These are phyloP conservation scores for Sclerospora graminicola DNA, from an alignment of 352 stramenopile species.

Conservation along the genomic window DNA sequence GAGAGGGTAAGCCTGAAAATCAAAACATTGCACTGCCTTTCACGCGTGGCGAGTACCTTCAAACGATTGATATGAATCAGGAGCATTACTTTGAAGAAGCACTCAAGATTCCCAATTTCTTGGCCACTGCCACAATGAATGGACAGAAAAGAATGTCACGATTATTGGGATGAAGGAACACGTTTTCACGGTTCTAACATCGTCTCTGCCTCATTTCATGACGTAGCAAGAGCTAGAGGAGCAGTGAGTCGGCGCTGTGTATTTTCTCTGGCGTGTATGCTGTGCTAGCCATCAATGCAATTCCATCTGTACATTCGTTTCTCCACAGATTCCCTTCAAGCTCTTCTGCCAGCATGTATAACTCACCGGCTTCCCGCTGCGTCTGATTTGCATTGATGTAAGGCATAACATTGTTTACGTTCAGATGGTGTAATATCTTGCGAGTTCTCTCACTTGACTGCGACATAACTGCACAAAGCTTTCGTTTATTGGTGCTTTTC, in stretches of 20 bases:
- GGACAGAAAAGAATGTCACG: no score
- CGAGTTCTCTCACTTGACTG: constrained; percentile 53
- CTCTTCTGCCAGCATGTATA: constrained; percentile 41
- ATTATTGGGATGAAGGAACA: no score
- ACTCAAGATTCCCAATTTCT: no score
- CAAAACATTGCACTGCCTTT: no score
- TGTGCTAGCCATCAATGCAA: constrained; percentile 7
- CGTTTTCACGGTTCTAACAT: no score
- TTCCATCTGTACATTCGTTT: not conserved
- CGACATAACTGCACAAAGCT: constrained; percentile 47
- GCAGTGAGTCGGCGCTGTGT: constrained; percentile 48
- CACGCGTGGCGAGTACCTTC: no score
- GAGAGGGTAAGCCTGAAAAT: no score
- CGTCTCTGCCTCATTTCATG: no score
- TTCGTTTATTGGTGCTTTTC: constrained; percentile 2
- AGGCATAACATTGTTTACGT: constrained; percentile 43
- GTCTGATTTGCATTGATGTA: constrained; percentile 36
- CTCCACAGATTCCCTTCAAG: constrained; percentile 9
- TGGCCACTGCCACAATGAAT: no score
- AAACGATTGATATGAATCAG: no score
- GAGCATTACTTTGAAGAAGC: no score
- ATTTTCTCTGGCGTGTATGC: constrained; percentile 28
- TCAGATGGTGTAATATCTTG: constrained; percentile 54
- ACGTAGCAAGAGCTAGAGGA: no score
- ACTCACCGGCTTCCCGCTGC: constrained; percentile 32